Conservation (phyloP, 768 basidiomycete genomes). For the Cantharellus anzutake region DNA sequence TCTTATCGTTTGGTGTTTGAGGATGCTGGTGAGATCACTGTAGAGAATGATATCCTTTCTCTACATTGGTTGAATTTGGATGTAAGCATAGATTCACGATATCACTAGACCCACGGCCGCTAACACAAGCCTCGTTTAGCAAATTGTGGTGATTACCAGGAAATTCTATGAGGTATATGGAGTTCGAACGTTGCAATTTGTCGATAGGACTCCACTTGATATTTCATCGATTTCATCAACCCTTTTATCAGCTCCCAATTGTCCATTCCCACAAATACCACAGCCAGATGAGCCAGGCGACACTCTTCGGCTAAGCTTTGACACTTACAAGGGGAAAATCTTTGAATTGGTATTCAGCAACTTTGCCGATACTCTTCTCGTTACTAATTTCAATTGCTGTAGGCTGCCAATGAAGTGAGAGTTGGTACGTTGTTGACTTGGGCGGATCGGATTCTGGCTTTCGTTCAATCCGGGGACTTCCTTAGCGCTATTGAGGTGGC, state of each 20-base stretch:
- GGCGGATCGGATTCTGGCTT: conserved; percentile 78
- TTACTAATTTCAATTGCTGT: neutral
- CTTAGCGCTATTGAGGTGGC: conserved; percentile 76
- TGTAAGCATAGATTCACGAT: conserved; percentile 32
- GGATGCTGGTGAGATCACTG: conserved; percentile 37
- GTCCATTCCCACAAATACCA: conserved; percentile 5
- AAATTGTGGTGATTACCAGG: conserved; percentile 45
- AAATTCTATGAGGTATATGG: conserved; percentile 52
- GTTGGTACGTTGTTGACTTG: conserved; percentile 83
- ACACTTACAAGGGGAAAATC: conserved; percentile 75
- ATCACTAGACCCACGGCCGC: neutral
- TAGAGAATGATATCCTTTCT: conserved; percentile 43
- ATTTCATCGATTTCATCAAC: conserved; percentile 25
- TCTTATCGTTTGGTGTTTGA: conserved; percentile 47
- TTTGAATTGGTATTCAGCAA: conserved; percentile 57
- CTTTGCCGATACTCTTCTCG: neutral
- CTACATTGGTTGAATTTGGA: conserved; percentile 77
- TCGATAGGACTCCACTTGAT: conserved; percentile 47
- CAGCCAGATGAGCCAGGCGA: neutral
- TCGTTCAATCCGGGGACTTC: conserved; percentile 76
- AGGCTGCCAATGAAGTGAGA: conserved; percentile 47
- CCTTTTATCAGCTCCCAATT: neutral
- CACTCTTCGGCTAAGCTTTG: conserved; percentile 38
- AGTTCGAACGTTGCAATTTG: conserved; percentile 28
- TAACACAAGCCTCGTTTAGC: conserved; percentile 22